Evolutionary conservation across 345 rosid genomes (phyloP), one percentile per base, ranked within the genome.

Genomic region (Eucalyptus regnans): DNA sequence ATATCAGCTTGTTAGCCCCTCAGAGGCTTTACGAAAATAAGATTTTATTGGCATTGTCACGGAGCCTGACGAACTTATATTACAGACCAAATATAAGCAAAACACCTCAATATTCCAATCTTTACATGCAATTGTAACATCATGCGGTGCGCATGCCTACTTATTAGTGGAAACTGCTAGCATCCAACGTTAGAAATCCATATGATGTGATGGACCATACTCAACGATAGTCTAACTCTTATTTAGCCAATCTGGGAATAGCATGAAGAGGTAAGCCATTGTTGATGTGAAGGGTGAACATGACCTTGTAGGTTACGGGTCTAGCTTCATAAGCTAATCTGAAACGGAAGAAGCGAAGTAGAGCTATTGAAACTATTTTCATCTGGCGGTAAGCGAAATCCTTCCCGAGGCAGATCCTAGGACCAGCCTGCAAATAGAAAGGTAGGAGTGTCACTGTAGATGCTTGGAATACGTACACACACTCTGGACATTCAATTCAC

Each of bases 321-420:
- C 33, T 90, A 3, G 88, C 90, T 18, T 93, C 95, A 84, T 95
- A 95, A 4, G 89, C 94, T 90, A 95, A 37, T 62, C 93, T 93
- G 90, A 96, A 96, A 51, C 92, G 92, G 87, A 96, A 95, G 91
- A 90, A 95, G 13, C 89, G 94, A 86, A 97, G 93, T 84, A 97
- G 94, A 4, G 94, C 95, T n/a, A 91, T 91, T 8, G 98, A 90
- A 7, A 92, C 85, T 81, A 97, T 97, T 94, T 96, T 96, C 98
- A 97, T 96, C 89, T 96, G 96, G 81, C 96, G 71, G 90, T 92
- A 95, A 52, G 98, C 99, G 5, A 95, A 96, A 86, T 95, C 97
- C 84, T 94, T 97, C 7, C 97, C 99, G 1, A 97, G 91, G 86
- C 98, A 97, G 60, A 94, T 94, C 54, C 96, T 91, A 68, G 99